phyloP scores from a whole-genome alignment of 139 green algal genomes.

The Micractinium sp. region DNA sequence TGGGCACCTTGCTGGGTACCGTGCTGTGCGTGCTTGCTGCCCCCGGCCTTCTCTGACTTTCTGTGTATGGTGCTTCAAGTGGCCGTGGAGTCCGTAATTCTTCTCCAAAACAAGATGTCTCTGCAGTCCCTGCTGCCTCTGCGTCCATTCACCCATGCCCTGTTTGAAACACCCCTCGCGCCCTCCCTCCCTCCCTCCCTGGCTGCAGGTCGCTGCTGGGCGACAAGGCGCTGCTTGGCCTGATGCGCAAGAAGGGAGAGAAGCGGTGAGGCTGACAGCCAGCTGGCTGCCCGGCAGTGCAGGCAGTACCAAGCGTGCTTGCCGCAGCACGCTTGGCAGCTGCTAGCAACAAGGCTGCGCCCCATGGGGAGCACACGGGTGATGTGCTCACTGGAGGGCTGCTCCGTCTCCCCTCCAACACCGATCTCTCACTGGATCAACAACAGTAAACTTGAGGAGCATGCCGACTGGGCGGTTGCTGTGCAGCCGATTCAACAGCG shows the following conservation, averaged over 20 bases:
- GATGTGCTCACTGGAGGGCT: no score
- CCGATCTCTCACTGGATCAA: no score
- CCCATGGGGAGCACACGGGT: no score
- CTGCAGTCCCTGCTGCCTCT: not conserved
- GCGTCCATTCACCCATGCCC: not conserved
- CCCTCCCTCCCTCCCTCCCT: not conserved
- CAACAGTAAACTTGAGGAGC: no score
- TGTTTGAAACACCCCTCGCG: not conserved
- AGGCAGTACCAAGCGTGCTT: not conserved
- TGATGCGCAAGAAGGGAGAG: conserved; percentile 34
- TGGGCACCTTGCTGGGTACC: not conserved
- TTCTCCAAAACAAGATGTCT: not conserved
- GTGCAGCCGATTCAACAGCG: no score
- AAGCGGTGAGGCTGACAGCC: conserved; percentile 3
- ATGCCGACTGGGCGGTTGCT: no score
- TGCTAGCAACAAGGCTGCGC: not conserved
- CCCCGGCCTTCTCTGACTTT: not conserved
- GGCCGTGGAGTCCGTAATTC: not conserved
- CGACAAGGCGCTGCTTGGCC: conserved; percentile 21
- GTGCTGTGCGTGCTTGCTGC: not conserved
- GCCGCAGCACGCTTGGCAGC: not conserved
- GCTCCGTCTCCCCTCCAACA: no score
- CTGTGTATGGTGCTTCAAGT: not conserved
- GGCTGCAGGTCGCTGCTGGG: conserved; percentile 21
- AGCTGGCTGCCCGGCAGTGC: not conserved